Conservation (phyloP, 345 rosid species). For the Arabidopsis arenosa region DNA sequence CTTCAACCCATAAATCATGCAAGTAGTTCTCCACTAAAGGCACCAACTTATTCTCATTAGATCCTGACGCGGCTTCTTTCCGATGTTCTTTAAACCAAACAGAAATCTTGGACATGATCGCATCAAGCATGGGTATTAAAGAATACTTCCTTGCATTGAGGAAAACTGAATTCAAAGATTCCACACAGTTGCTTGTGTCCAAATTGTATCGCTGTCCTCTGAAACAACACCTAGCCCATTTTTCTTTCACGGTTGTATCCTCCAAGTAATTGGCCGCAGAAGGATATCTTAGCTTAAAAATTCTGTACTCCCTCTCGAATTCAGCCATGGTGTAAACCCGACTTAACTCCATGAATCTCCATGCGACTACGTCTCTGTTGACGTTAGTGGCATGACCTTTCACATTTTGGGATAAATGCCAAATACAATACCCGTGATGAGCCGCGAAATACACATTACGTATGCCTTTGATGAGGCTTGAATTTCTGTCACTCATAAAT, state of each 20-base stretch:
- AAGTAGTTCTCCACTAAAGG: background rate
- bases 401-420: background rate
- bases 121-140: background rate
- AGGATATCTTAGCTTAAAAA: background rate
- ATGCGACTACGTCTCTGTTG: background rate
- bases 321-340: background rate
- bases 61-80: background rate
- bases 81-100: background rate
- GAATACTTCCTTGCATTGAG: background rate
- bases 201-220: background rate
- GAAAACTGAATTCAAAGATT: background rate
- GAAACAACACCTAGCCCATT: background rate
- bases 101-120: background rate
- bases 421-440: background rate
- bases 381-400: background rate
- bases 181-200: background rate
- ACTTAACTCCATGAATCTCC: background rate
- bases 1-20: background rate
- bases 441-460: background rate
- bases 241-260: background rate
- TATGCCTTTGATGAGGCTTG: background rate
- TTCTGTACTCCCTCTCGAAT: background rate
- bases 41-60: background rate
- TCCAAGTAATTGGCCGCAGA: background rate
- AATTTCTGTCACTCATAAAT: background rate